Evolutionary conservation across 106 monocot genomes (phyloP).

Genomic region (Agapanthus africanus): DNA sequence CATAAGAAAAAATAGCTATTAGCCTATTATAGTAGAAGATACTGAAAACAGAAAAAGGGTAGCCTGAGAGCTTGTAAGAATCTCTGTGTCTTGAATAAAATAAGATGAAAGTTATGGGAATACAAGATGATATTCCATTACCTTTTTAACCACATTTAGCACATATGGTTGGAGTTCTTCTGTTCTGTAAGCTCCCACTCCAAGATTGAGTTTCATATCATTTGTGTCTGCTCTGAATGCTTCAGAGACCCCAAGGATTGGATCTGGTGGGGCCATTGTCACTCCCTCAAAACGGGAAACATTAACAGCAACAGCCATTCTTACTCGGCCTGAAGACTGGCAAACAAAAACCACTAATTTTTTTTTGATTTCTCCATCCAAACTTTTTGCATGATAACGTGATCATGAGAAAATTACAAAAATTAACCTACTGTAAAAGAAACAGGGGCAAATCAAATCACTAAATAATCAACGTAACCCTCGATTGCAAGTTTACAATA

Average conservation of each 20-base stretch:
- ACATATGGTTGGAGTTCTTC: slow-evolving; percentile 99
- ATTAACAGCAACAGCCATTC: slow-evolving; percentile 58
- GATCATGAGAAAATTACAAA: no score
- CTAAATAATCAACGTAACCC: no score
- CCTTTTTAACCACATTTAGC: slow-evolving; percentile 95
- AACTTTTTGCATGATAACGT: no score
- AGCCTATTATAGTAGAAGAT: no score
- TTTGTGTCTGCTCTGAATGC: slow-evolving; percentile 80
- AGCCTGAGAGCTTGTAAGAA: neutral
- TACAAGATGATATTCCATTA: slow-evolving; percentile 8
- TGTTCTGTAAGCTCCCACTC: slow-evolving; percentile 90
- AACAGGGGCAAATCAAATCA: no score
- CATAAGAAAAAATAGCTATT: no score
- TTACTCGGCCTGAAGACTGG: slow-evolving; percentile 45
- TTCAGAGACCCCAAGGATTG: slow-evolving; percentile 93
- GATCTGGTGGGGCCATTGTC: slow-evolving; percentile 89
- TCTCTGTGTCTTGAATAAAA: neutral
- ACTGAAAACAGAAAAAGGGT: neutral
- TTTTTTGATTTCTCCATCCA: no score
- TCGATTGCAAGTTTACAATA: no score
- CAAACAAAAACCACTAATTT: slow-evolving; percentile 3
- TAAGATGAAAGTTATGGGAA: neutral
- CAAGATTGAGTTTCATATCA: slow-evolving; percentile 90
- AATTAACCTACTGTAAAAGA: no score
- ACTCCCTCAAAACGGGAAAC: slow-evolving; percentile 91